These are phyloP conservation scores for Saccharum hybrid DNA, from an alignment of 202 grass and related monocot genomes.

Conservation along the genomic window DNA sequence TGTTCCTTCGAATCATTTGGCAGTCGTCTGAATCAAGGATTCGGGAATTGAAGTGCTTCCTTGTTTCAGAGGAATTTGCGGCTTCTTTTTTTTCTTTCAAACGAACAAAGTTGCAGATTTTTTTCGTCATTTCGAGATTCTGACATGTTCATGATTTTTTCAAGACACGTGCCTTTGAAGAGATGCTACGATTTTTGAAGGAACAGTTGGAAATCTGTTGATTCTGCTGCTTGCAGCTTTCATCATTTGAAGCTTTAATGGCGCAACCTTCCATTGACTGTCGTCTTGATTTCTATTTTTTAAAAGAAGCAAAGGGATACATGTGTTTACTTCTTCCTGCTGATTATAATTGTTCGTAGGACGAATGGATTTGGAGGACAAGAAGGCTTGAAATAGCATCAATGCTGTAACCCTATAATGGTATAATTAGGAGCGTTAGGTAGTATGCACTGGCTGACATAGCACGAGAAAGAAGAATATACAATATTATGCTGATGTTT, in stretches of 20 bases:
- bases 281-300: constrained; percentile 25
- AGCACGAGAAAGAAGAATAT: constrained; percentile 30
- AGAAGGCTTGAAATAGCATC: constrained; percentile 35
- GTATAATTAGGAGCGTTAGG: background rate
- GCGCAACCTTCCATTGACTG: background rate
- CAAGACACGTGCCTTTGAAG: constrained; percentile 32
- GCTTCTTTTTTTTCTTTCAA: background rate
- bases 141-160: constrained; percentile 13
- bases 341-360: constrained; percentile 5
- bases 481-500: constrained; percentile 13
- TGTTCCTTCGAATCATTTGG: constrained; percentile 20
- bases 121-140: constrained; percentile 6
- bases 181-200: constrained; percentile 31
- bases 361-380: constrained; percentile 8
- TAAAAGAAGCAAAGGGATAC: background rate
- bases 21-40: background rate
- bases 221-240: constrained; percentile 38
- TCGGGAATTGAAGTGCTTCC: background rate
- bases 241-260: constrained; percentile 23
- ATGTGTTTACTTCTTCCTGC: constrained; percentile 20
- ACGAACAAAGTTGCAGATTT: background rate
- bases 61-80: constrained; percentile 11
- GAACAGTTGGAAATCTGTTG: constrained; percentile 33
- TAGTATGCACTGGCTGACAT: constrained; percentile 28
- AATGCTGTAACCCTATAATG: constrained; percentile 3